These are phyloP conservation scores for Fusarium circinatum DNA, from an alignment of 2,329 filamentous ascomycete species.

Conservation along the genomic window DNA sequence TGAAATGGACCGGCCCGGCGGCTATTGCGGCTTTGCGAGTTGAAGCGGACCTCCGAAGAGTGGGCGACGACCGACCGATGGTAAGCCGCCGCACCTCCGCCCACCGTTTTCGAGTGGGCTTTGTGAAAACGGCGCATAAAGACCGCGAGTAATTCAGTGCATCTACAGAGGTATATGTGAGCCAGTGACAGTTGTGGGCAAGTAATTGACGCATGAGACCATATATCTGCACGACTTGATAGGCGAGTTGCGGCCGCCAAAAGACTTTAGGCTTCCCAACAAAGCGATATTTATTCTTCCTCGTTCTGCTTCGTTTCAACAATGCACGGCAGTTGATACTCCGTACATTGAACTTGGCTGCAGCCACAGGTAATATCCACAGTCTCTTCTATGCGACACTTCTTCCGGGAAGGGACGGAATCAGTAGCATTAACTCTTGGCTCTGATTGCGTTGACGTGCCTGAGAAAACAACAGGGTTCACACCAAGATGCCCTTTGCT, in stretches of 20 bases:
- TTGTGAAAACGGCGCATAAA: slow-evolving; percentile 22
- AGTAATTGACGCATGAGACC: not conserved
- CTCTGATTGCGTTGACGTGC: slow-evolving; percentile 17
- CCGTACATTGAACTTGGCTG: not conserved
- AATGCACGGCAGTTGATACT: not conserved
- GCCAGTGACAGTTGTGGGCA: not conserved
- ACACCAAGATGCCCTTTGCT: slow-evolving; percentile 11
- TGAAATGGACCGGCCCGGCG: slow-evolving; percentile 44
- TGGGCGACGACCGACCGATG: slow-evolving; percentile 35
- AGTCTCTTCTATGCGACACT: slow-evolving; percentile 4
- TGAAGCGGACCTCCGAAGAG: slow-evolving; percentile 28
- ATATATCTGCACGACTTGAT: not conserved
- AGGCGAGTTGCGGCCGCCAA: not conserved
- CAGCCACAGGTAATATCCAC: slow-evolving; percentile 1
- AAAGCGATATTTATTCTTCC: not conserved
- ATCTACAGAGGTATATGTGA: not conserved
- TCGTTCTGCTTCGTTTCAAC: slow-evolving; percentile 12
- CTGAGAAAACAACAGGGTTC: slow-evolving; percentile 21
- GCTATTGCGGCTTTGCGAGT: slow-evolving; percentile 43
- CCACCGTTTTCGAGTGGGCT: slow-evolving; percentile 20
- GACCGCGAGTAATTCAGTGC: slow-evolving; percentile 4
- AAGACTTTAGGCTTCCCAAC: not conserved
- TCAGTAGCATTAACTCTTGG: slow-evolving; percentile 3
- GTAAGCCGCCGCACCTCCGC: slow-evolving; percentile 32
- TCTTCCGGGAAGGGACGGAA: slow-evolving; percentile 16